Evolutionary conservation across 2,329 filamentous ascomycete species (phyloP).

Genomic region (Trichoderma harzianum): DNA sequence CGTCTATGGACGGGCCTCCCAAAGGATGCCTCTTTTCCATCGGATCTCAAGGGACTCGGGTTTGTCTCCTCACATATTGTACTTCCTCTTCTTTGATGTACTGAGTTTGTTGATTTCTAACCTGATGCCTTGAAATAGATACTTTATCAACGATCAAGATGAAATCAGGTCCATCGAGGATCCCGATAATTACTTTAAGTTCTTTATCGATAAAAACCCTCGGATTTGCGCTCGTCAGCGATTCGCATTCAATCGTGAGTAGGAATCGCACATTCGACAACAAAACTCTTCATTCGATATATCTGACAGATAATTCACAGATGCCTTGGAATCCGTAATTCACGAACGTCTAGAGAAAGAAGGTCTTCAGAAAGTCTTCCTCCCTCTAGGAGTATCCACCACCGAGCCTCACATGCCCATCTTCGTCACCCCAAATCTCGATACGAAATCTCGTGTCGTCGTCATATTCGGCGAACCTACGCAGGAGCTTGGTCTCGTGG

Average conservation of each 20-base stretch:
- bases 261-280: not conserved
- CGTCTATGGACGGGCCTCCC: constrained; percentile 66
- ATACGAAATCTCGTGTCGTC: constrained; percentile 59
- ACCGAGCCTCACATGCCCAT: constrained; percentile 64
- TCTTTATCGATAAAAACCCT: constrained; percentile 67
- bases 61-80: constrained; percentile 32
- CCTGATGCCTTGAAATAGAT: constrained; percentile 46
- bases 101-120: not conserved
- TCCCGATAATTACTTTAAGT: constrained; percentile 70
- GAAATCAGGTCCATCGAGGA: constrained; percentile 69
- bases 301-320: constrained; percentile 37
- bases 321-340: constrained; percentile 60
- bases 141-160: constrained; percentile 73
- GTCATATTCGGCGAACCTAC: constrained; percentile 69
- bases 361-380: constrained; percentile 56
- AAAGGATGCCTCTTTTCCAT: constrained; percentile 63
- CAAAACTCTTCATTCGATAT: not conserved
- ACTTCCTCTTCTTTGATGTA: not conserved
- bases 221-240: constrained; percentile 74
- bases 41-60: constrained; percentile 69
- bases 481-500: constrained; percentile 72
- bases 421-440: constrained; percentile 52
- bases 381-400: constrained; percentile 54
- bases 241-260: constrained; percentile 67
- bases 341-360: constrained; percentile 57